Conservation (phyloP, 139 green algal species). For the Coelastrella sp. region DNA sequence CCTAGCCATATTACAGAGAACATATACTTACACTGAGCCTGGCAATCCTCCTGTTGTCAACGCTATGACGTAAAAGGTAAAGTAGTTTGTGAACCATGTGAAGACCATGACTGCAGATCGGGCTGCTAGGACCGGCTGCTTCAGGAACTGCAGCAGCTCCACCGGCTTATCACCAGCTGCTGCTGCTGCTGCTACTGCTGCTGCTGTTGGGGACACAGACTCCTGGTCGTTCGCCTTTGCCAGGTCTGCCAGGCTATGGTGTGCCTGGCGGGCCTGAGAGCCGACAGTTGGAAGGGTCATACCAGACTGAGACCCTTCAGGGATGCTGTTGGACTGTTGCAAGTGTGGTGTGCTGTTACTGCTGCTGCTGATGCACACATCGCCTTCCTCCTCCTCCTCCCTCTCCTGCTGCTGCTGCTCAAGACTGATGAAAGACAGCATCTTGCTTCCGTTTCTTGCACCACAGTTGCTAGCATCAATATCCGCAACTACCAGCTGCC, state of each 20-base stretch:
- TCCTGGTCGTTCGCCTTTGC: not conserved
- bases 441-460: not conserved
- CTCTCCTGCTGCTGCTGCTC: not conserved
- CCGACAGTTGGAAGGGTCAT: too few relatives aligned
- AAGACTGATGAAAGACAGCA: not conserved
- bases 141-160: not conserved
- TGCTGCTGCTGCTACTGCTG: not conserved
- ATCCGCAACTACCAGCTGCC: not conserved
- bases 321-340: not conserved
- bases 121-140: not conserved
- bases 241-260: not conserved
- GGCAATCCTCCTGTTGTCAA: not conserved
- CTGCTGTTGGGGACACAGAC: not conserved
- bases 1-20: not conserved
- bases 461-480: too few relatives aligned
- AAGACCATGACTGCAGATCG: not conserved
- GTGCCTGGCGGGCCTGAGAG: not conserved
- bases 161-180: not conserved
- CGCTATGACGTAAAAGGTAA: not conserved
- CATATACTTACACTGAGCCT: conserved; percentile 5
- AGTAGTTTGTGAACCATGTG: conserved; percentile 19
- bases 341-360: not conserved
- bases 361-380: not conserved
- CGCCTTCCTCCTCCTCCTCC: not conserved
- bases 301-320: not conserved